Evolutionary conservation across 2,329 filamentous ascomycete species (phyloP).

Genomic region (Pezicula carpinea): DNA sequence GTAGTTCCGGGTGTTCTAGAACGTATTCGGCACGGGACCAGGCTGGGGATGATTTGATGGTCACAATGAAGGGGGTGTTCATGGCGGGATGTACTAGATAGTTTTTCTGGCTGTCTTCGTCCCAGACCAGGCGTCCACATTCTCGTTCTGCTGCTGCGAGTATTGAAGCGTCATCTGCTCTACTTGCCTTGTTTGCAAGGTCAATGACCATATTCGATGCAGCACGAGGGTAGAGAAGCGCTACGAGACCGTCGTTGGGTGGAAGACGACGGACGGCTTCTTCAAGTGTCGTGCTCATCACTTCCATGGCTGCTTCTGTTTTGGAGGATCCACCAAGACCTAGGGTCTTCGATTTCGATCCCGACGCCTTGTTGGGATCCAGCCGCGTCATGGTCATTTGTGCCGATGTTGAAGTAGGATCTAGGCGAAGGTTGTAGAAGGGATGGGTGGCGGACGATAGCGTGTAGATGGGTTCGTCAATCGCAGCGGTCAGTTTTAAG

Average conservation of each 20-base stretch:
- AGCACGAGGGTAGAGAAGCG: constrained; percentile 62
- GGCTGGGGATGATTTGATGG: constrained; percentile 51
- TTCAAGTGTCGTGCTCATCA: constrained; percentile 53
- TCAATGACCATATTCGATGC: constrained; percentile 61
- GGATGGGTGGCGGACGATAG: constrained; percentile 58
- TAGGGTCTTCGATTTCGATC: constrained; percentile 14
- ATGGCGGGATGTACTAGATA: constrained; percentile 61
- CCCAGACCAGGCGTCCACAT: constrained; percentile 68
- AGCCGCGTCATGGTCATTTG: constrained; percentile 54
- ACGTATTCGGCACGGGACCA: constrained; percentile 60
- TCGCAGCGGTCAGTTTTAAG: constrained; percentile 49
- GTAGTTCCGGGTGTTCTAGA: constrained; percentile 60
- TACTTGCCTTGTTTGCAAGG: constrained; percentile 27
- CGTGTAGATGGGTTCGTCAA: constrained; percentile 61
- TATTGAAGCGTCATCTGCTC: constrained; percentile 54
- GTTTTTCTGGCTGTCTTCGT: constrained; percentile 53
- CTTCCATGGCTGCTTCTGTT: constrained; percentile 33
- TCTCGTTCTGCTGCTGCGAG: constrained; percentile 62
- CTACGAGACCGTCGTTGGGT: constrained; percentile 60
- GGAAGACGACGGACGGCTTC: constrained; percentile 47
- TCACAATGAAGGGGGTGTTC: constrained; percentile 58
- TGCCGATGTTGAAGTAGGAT: constrained; percentile 59
- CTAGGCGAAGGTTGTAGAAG: constrained; percentile 62
- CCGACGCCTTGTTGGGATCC: constrained; percentile 51
- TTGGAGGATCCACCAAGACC: constrained; percentile 17